Conservation (phyloP, 441 rosid species). For the Iberis amara region DNA sequence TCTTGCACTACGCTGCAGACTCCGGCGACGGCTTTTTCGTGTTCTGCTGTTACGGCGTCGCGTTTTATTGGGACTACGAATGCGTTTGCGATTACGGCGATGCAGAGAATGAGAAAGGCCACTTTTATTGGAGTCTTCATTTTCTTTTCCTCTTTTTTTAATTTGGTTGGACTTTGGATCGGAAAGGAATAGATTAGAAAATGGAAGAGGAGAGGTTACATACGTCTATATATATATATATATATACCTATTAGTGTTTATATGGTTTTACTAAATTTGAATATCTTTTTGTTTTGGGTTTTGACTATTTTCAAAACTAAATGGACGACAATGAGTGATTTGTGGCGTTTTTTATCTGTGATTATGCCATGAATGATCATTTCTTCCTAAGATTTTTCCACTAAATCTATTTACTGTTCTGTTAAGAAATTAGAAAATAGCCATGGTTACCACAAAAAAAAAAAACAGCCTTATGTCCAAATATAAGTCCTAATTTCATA, state of each 20-base stretch:
- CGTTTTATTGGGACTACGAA: slow-evolving; percentile 15
- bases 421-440: neutral
- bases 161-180: slow-evolving; percentile 30
- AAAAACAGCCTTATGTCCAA: neutral
- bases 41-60: slow-evolving; percentile 10
- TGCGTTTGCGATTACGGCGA: slow-evolving; percentile 27
- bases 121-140: slow-evolving; percentile 31
- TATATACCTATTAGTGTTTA: slow-evolving; percentile 2
- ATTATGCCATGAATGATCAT: neutral
- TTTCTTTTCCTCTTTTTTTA: neutral
- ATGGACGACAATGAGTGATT: neutral
- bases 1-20: slow-evolving; percentile 32
- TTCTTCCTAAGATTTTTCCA: neutral
- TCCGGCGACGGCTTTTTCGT: slow-evolving; percentile 27
- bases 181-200: slow-evolving; percentile 29
- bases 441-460: neutral
- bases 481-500: neutral
- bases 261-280: slow-evolving; percentile 23
- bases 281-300: slow-evolving; percentile 9
- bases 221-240: slow-evolving; percentile 7
- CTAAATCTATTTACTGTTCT: no score
- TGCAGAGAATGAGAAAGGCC: slow-evolving; percentile 27
- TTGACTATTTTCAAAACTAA: slow-evolving; percentile 18
- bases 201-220: slow-evolving; percentile 1
- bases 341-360: neutral